Evolutionary conservation across 2,329 filamentous ascomycete genomes (phyloP), one percentile per base, ranked within the genome.

Genomic region (Didymosphaeria variabile): DNA sequence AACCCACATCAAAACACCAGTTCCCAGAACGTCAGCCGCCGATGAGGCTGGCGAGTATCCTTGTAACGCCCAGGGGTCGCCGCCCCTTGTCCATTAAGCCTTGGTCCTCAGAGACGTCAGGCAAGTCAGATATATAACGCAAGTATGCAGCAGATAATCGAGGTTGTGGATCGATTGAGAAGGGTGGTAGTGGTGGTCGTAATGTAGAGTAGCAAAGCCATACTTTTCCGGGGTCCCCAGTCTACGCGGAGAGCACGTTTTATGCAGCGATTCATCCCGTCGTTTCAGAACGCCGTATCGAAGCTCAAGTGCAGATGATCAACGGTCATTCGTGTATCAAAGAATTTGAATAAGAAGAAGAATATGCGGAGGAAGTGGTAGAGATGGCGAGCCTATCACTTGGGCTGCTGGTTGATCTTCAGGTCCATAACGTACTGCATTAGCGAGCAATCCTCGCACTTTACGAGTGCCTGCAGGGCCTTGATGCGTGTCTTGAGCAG

Each of bases 401-500:
- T 70, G 26, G 26, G 26, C 10, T 56, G 61, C 47, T 74, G 73
- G 42, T 76, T 75, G 63, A 78, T 71, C 71, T 79, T 79, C 52
- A 81, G 64, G 56, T 79, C 74, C 73, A 79, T 76, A 29, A 79
- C 77, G 57, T 80, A 79, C 62, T 80, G 77, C 79, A 81, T 79
- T 44, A 81, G 71, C 42, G 71, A 77, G 70, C 81, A 83, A 61
- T 82, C 81, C 45, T 81, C 79, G 64, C 81, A 83, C 65, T 81
- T 80, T 55, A 82, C 78, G 29, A 82, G 70, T 47, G 77, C 78
- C 64, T 82, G 79, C 12, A 82, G 72, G 44, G 79, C 79, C 62
- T 78, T 78, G 54, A 82, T 73, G 26, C 80, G 72, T 23, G 75
- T 72, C 61, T 75, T 69, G 19, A 83, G 67, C 10, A 76, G 56